Conservation (phyloP, 306 rosid species). For the Arachis stenosperma region DNA sequence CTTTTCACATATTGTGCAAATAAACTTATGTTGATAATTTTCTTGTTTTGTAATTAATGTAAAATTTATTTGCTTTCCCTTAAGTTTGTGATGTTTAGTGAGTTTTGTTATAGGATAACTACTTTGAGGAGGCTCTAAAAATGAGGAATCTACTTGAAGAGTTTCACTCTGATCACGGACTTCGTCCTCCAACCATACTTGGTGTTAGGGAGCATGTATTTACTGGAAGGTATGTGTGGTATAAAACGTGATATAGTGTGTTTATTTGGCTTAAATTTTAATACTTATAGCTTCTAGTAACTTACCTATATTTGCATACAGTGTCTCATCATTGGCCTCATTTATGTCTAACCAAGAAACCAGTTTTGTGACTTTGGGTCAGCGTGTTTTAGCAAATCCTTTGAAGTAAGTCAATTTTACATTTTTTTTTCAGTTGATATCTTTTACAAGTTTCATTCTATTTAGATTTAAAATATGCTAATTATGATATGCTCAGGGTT, state of each 20-base stretch:
- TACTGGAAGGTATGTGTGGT: constrained; percentile 73
- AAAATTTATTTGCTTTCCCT: constrained; percentile 13
- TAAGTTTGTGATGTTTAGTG: constrained; percentile 32
- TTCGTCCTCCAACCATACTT: constrained; percentile 81
- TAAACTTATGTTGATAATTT: neutral
- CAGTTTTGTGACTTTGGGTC: constrained; percentile 92
- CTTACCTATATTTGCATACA: constrained; percentile 41
- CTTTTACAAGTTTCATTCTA: constrained; percentile 29
- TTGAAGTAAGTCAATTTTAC: constrained; percentile 65
- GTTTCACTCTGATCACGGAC: constrained; percentile 75
- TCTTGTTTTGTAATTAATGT: constrained; percentile 4
- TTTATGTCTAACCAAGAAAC: constrained; percentile 95
- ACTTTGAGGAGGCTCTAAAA: constrained; percentile 73
- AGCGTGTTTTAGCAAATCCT: constrained; percentile 94
- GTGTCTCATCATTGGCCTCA: constrained; percentile 92
- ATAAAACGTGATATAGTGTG: constrained; percentile 17
- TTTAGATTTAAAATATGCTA: neutral
- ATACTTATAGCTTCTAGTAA: neutral
- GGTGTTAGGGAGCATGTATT: constrained; percentile 96
- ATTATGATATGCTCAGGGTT: constrained; percentile 60
- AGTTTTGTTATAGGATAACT: constrained; percentile 49
- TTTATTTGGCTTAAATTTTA: neutral
- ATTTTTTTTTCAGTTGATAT: constrained; percentile 26
- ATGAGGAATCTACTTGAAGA: constrained; percentile 98
- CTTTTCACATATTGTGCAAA: neutral